Evolutionary conservation across 1,139 yeast species (phyloP), one percentile per base, ranked within the genome.

Genomic region (Yamadazyma trypodendri): DNA sequence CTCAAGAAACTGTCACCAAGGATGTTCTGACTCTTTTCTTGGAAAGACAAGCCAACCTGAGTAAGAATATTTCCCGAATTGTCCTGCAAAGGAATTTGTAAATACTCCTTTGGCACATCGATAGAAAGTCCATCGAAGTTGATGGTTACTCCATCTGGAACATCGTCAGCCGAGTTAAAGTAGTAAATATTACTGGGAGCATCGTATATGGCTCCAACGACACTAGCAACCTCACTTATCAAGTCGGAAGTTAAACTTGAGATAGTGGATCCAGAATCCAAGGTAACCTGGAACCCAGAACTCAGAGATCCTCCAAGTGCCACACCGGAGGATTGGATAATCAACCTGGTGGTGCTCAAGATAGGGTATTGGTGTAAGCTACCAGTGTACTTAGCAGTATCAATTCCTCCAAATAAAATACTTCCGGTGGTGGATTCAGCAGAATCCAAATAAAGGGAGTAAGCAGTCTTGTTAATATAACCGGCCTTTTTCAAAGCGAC

Each of bases 1-100:
- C 87, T 72, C 52, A 89, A 63, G 61, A 87, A 79, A 20, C 80
- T 74, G 58, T 86, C 95, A 36, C 96, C 96, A 13, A 87, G 55
- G 36, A 65, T 54, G 44, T 49, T 58, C n/a, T 23, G 10, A 9
- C 4, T 16, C 8, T 18, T 3, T 10, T 27, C n/a, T 15, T 27
- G 11, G 10, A 10, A 6, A 20, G n/a, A n/a, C n/a, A 27, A 27
- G 9, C n/a, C 29, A 15, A 27, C 9, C 7, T n/a, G 20, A 15
- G 29, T 18, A 6, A 27, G 20, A 6, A 15, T 12, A 3, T 11
- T 6, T 9, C 29, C 29, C 7, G 9, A 6, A 3, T 8, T 15
- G 15, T n/a, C 11, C 3, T 5, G 20, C 9, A 27, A 15, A 6
- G 6, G 6, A 6, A 6, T 7, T n/a, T 5, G 4, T 8, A 27